Percentiles rank a stretch among this genome's conserved stretches.
These are phyloP conservation scores for Paramecium biaurelia DNA, from an alignment of 73 alveolate species.

Conservation along the genomic window DNA sequence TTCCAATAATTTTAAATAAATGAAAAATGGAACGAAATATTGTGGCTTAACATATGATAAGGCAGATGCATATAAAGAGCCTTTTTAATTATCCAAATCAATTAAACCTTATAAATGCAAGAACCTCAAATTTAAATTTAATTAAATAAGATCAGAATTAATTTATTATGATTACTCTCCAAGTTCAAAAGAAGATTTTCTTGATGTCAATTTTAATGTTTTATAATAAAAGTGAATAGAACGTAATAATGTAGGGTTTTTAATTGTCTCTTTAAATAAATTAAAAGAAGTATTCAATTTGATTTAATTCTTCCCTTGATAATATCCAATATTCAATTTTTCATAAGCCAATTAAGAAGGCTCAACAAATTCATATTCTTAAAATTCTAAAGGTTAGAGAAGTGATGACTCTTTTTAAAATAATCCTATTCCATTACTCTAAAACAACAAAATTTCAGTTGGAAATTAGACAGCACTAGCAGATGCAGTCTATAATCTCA, in stretches of 20 bases:
- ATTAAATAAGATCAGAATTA: not conserved
- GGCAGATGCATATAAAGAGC: slow-evolving; percentile 46
- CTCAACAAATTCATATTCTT: not conserved
- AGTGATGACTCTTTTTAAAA: not conserved
- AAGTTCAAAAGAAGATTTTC: slow-evolving; percentile 32
- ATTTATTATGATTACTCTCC: not conserved
- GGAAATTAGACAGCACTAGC: not conserved
- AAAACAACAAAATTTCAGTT: not conserved
- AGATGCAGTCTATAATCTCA: not conserved
- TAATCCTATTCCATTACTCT: not conserved
- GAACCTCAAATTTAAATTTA: slow-evolving; percentile 24
- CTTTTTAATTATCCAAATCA: not conserved
- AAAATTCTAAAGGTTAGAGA: not conserved
- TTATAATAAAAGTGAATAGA: slow-evolving; percentile 8
- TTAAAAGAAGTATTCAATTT: not conserved
- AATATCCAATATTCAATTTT: slow-evolving; percentile 4
- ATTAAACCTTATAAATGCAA: not conserved
- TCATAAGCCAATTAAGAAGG: not conserved
- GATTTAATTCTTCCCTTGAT: not conserved
- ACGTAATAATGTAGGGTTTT: not conserved
- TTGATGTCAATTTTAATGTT: slow-evolving; percentile 3
- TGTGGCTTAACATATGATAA: not conserved
- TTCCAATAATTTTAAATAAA: slow-evolving; percentile 5
- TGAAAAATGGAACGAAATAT: not conserved
- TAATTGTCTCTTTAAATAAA: not conserved